phyloP scores from a whole-genome alignment of 2,329 filamentous ascomycete species.

The Alternaria sp. region DNA sequence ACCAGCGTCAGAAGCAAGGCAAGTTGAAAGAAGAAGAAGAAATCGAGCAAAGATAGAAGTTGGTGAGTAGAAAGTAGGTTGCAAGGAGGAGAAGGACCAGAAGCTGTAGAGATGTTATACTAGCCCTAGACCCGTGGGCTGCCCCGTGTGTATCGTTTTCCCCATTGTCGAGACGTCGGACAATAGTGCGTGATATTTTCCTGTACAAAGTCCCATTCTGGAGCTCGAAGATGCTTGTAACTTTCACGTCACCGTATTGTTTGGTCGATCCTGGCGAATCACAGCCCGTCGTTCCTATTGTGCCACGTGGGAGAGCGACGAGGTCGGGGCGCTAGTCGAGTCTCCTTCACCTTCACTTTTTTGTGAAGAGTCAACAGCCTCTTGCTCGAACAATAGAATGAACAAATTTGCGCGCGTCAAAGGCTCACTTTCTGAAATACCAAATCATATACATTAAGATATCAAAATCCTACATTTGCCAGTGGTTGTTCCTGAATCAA shows the following conservation, averaged over 20 bases:
- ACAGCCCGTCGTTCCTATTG: background rate
- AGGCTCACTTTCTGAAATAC: background rate
- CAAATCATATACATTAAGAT: background rate
- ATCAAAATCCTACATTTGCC: background rate
- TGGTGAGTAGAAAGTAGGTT: background rate
- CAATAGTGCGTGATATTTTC: background rate
- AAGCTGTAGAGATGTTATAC: background rate
- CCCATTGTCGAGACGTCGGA: constrained; percentile 2
- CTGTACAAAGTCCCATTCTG: background rate
- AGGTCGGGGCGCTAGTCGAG: background rate
- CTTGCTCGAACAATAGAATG: background rate
- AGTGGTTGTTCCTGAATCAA: background rate
- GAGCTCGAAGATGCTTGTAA: background rate
- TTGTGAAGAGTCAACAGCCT: background rate
- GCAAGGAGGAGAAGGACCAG: background rate
- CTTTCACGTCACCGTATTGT: background rate
- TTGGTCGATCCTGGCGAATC: background rate
- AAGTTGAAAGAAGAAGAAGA: background rate
- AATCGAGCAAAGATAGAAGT: background rate
- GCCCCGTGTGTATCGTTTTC: background rate
- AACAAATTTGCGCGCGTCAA: background rate
- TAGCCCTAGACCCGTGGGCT: background rate
- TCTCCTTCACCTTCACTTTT: constrained; percentile 1
- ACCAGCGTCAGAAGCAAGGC: constrained; percentile 8
- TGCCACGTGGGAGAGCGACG: background rate